Percentiles rank a stretch among this genome's conserved stretches.
These are phyloP conservation scores for Dryas octopetala DNA, from an alignment of 306 rosid species.

Conservation along the genomic window DNA sequence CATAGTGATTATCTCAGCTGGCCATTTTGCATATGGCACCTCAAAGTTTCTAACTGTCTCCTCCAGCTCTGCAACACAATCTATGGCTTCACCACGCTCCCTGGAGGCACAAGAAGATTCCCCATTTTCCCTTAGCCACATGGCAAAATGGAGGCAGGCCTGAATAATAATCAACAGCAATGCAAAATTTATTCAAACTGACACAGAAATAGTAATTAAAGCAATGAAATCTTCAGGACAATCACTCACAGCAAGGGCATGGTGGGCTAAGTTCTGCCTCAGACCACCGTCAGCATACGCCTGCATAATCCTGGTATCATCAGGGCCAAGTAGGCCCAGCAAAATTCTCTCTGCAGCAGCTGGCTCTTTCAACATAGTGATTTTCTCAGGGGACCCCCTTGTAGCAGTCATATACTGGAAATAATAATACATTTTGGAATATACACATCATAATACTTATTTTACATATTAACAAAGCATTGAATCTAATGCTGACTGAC, in stretches of 20 bases:
- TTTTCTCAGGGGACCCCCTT: background rate
- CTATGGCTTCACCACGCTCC: conserved; percentile 5
- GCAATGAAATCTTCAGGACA: conserved; percentile 3
- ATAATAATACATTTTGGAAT: background rate
- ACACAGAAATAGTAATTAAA: background rate
- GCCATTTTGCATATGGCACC: too few relatives aligned
- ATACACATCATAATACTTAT: background rate
- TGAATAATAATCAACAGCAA: background rate
- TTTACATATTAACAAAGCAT: background rate
- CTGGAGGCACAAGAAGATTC: background rate
- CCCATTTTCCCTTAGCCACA: conserved; percentile 13
- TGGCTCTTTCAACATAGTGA: background rate
- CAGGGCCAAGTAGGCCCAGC: conserved; percentile 7
- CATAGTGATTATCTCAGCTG: background rate
- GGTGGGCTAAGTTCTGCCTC: conserved; percentile 9
- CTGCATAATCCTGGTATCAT: conserved; percentile 10
- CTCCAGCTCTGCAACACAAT: conserved; percentile 7
- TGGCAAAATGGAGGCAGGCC: conserved; percentile 11
- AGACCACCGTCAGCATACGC: background rate
- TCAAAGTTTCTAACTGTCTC: background rate
- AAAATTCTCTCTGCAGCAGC: conserved; percentile 9
- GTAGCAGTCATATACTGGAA: background rate
- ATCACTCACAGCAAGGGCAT: conserved; percentile 6
- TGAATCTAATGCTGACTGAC: background rate
- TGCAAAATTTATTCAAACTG: background rate